These are phyloP conservation scores for Nigrospora sphaerica DNA, from an alignment of 2,329 filamentous ascomycete genomes.

Conservation along the genomic window DNA sequence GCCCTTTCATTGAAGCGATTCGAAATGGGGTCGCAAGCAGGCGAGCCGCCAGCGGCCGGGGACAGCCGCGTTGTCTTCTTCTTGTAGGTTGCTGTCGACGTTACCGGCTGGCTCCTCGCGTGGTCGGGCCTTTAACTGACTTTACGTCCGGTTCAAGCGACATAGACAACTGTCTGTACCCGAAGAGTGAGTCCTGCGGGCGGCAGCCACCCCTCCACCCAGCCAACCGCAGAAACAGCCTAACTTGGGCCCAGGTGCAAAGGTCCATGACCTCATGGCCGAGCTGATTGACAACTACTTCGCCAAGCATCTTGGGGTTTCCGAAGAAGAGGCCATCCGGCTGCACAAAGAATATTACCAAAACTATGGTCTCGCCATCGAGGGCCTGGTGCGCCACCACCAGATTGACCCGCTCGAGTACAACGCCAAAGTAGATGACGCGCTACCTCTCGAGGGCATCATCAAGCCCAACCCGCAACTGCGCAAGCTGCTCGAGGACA, in stretches of 20 bases:
- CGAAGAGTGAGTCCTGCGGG: constrained; percentile 56
- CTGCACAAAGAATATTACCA: constrained; percentile 91
- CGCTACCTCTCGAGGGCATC: constrained; percentile 77
- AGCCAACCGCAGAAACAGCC: constrained; percentile 4
- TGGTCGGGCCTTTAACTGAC: neutral
- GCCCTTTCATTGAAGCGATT: neutral
- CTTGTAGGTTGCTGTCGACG: constrained; percentile 26
- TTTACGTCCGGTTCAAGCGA: constrained; percentile 60
- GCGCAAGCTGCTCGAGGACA: constrained; percentile 68
- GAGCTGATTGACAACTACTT: constrained; percentile 66
- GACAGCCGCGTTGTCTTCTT: constrained; percentile 30
- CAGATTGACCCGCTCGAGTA: constrained; percentile 93
- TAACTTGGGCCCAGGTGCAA: constrained; percentile 45
- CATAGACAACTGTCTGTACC: constrained; percentile 97
- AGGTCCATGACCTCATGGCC: constrained; percentile 85
- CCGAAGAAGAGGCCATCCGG: constrained; percentile 69
- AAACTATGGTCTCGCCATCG: constrained; percentile 94
- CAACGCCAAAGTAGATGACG: constrained; percentile 91
- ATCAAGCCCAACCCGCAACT: constrained; percentile 73
- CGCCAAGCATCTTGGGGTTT: constrained; percentile 63
- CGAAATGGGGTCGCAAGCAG: constrained; percentile 18
- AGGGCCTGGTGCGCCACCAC: constrained; percentile 88
- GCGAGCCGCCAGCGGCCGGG: constrained; percentile 12
- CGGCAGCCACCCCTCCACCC: neutral
- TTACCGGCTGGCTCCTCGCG: constrained; percentile 11